Conservation (phyloP, 1,139 yeast genomes). For the Scheffersomyces illinoinensis region DNA sequence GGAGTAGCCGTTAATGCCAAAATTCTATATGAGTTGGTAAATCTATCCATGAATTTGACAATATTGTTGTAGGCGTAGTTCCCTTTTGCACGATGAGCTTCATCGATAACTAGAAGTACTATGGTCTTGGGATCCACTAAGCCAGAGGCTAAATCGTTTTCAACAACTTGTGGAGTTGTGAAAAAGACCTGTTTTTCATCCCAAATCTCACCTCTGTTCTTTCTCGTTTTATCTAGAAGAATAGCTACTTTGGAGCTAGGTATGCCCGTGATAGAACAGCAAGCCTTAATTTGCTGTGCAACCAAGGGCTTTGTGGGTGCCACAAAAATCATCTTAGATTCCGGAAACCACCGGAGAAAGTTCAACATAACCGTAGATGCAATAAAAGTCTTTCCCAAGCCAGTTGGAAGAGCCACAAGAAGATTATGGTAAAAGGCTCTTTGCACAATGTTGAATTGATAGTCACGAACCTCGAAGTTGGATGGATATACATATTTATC, state of each 20-base stretch:
- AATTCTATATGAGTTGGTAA: conserved; percentile 67
- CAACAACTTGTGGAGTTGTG: conserved; percentile 96
- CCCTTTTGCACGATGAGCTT: conserved; percentile 93
- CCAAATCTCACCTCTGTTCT: conserved; percentile 77
- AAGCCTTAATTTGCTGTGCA: conserved; percentile 96
- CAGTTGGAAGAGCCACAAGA: conserved; percentile 93
- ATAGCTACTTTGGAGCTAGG: conserved; percentile 78
- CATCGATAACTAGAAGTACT: conserved; percentile 83
- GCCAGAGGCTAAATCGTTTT: conserved; percentile 80
- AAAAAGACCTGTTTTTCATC: conserved; percentile 74
- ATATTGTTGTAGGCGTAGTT: conserved; percentile 87
- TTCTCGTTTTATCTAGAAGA: conserved; percentile 67
- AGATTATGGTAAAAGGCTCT: conserved; percentile 73
- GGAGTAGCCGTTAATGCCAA: conserved; percentile 97
- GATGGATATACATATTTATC: conserved; percentile 76
- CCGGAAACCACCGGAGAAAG: conserved; percentile 79
- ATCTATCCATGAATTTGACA: conserved; percentile 62
- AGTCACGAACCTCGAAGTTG: conserved; percentile 79
- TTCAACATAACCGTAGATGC: conserved; percentile 94
- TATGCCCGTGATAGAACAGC: conserved; percentile 84
- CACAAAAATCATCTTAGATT: conserved; percentile 82
- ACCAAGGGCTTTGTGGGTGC: conserved; percentile 98
- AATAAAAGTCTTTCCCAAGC: conserved; percentile 94
- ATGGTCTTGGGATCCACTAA: conserved; percentile 72
- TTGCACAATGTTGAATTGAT: conserved; percentile 79